A percentile compares a stretch with the other conserved stretches of the same genome.
Evolutionary conservation across 2,329 filamentous ascomycete species (phyloP).

Genomic region (Phialocephala subalpina): DNA sequence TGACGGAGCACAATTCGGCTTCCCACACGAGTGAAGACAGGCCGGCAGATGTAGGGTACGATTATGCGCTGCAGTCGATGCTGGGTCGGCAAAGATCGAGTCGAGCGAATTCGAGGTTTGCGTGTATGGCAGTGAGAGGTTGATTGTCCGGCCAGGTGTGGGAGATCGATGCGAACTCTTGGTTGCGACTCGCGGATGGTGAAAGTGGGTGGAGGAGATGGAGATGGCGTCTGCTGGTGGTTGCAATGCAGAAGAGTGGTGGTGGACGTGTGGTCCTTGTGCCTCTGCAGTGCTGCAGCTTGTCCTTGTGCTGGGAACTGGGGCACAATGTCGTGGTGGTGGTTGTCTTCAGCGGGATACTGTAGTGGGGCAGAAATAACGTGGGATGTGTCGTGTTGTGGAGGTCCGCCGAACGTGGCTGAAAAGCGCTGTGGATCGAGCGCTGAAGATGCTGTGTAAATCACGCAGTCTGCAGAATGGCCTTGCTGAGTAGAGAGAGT

Average conservation of each 20-base stretch:
- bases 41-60: constrained; percentile 9
- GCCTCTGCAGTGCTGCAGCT: background rate
- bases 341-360: constrained; percentile 16
- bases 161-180: constrained; percentile 3
- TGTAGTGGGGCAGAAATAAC: constrained; percentile 17
- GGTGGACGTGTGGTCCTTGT: constrained; percentile 9
- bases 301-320: constrained; percentile 4
- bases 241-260: constrained; percentile 13
- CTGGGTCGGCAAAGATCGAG: constrained; percentile 5
- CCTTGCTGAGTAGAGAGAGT: background rate
- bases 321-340: background rate
- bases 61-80: constrained; percentile 15
- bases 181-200: constrained; percentile 7
- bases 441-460: background rate
- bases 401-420: constrained; percentile 5
- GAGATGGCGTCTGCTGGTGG: constrained; percentile 13
- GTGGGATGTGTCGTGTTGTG: constrained; percentile 13
- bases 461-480: background rate
- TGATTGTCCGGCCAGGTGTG: background rate
- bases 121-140: constrained; percentile 2
- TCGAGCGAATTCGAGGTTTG: background rate
- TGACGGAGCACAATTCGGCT: constrained; percentile 22
- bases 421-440: background rate
- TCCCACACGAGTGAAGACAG: constrained; percentile 19
- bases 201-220: constrained; percentile 13